A percentile compares a stretch with the other conserved stretches of the same genome.
Conservation (phyloP, 2,329 filamentous ascomycete species). For the Botrytis sinoallii region DNA sequence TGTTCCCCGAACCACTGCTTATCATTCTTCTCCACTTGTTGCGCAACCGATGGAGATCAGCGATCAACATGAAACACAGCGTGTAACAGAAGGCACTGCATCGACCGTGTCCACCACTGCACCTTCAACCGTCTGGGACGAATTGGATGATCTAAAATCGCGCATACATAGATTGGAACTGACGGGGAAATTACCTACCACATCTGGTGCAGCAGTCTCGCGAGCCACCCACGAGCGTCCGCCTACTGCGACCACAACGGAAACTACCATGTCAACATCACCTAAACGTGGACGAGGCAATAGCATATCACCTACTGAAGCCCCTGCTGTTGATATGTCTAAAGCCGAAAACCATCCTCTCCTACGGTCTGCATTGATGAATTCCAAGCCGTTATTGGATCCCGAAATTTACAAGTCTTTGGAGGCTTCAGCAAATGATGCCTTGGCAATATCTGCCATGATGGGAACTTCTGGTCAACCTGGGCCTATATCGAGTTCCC, state of each 20-base stretch:
- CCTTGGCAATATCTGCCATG: conserved; percentile 72
- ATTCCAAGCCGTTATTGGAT: conserved; percentile 68
- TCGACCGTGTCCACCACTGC: conserved; percentile 86
- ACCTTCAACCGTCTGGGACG: conserved; percentile 95
- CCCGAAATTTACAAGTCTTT: conserved; percentile 73
- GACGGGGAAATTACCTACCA: conserved; percentile 81
- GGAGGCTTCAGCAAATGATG: conserved; percentile 78
- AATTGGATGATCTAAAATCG: conserved; percentile 91
- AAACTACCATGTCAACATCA: conserved; percentile 86
- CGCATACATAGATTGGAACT: conserved; percentile 86
- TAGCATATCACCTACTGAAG: conserved; percentile 45
- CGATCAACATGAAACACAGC: conserved; percentile 43
- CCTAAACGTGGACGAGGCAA: conserved; percentile 68
- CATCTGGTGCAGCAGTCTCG: conserved; percentile 76
- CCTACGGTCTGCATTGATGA: conserved; percentile 75
- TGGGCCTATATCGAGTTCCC: conserved; percentile 61
- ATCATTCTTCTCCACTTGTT: conserved; percentile 59
- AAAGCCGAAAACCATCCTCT: conserved; percentile 67
- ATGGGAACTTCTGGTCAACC: conserved; percentile 70
- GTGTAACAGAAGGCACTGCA: conserved; percentile 66
- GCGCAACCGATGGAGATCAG: conserved; percentile 44
- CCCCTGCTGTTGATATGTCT: conserved; percentile 42
- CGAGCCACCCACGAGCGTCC: conserved; percentile 66
- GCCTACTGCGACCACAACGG: conserved; percentile 83
- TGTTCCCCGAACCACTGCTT: conserved; percentile 32